Conservation (phyloP, 495 filamentous ascomycete species). For the Daldinia bambusicola region DNA sequence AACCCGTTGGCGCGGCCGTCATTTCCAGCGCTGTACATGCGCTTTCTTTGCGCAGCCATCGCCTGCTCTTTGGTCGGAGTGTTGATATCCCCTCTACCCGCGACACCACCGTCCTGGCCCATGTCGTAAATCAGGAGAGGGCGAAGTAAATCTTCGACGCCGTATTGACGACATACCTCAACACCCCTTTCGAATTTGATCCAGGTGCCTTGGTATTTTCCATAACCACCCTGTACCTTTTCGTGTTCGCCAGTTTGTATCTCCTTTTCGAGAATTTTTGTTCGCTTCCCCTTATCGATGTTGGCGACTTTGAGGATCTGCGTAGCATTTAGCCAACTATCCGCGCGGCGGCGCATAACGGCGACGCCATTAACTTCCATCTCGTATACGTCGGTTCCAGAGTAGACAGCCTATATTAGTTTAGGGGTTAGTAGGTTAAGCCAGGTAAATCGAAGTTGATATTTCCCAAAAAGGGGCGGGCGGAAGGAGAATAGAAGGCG, state of each 20-base stretch:
- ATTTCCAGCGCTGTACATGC: slow-evolving; percentile 78
- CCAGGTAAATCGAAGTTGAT: slow-evolving; percentile 5
- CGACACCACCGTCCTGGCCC: slow-evolving; percentile 76
- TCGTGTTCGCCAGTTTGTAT: slow-evolving; percentile 95
- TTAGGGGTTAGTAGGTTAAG: slow-evolving; percentile 32
- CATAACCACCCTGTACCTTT: slow-evolving; percentile 98
- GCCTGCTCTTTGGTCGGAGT: slow-evolving; percentile 99
- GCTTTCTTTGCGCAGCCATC: slow-evolving; percentile 95
- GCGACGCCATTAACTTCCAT: slow-evolving; percentile 93
- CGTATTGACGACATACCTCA: slow-evolving; percentile 92
- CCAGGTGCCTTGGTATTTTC: slow-evolving; percentile 99
- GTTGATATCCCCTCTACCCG: slow-evolving; percentile 70
- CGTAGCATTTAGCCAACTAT: slow-evolving; percentile 94
- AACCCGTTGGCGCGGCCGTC: slow-evolving; percentile 73
- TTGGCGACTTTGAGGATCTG: slow-evolving; percentile 96
- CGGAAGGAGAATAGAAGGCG: not conserved
- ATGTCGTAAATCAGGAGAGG: slow-evolving; percentile 91
- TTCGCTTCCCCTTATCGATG: slow-evolving; percentile 95
- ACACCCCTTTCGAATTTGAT: slow-evolving; percentile 90
- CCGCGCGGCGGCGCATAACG: slow-evolving; percentile 91
- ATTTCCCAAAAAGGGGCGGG: not conserved
- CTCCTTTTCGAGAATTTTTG: slow-evolving; percentile 97
- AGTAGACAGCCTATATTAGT: slow-evolving; percentile 84
- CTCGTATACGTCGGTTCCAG: slow-evolving; percentile 93
- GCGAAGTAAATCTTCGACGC: slow-evolving; percentile 85